Percentiles rank a stretch among this genome's conserved stretches.
Conservation (phyloP, 2,329 filamentous ascomycete species). For the Cladosporium sp. region DNA sequence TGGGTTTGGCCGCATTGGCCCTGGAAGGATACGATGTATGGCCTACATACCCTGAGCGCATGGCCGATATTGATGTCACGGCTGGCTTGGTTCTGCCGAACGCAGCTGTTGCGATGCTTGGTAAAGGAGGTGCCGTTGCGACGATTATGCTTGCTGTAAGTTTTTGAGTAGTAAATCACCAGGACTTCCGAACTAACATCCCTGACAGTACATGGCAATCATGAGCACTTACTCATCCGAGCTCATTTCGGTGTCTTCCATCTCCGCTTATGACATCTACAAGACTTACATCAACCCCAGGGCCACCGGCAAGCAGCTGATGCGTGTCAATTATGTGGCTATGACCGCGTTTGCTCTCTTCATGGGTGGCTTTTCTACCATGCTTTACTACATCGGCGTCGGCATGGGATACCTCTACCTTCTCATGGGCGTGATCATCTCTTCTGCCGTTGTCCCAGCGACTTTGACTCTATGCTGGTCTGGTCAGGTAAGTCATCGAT, state of each 20-base stretch:
- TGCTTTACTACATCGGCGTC: slow-evolving; percentile 48
- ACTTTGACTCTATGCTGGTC: slow-evolving; percentile 76
- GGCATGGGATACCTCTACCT: slow-evolving; percentile 86
- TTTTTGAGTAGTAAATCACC: background rate
- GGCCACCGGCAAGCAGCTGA: slow-evolving; percentile 70
- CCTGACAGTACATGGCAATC: slow-evolving; percentile 28
- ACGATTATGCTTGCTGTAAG: slow-evolving; percentile 26
- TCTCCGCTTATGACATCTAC: slow-evolving; percentile 42
- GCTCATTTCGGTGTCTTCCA: slow-evolving; percentile 37
- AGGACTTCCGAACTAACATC: background rate
- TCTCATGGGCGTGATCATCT: slow-evolving; percentile 89
- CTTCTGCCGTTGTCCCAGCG: slow-evolving; percentile 68
- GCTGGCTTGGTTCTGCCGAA: slow-evolving; percentile 30
- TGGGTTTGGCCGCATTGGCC: slow-evolving; percentile 76
- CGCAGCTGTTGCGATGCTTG: slow-evolving; percentile 29
- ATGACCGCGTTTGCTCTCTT: slow-evolving; percentile 70
- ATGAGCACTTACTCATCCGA: slow-evolving; percentile 34
- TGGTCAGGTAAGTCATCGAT: slow-evolving; percentile 49
- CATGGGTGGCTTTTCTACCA: slow-evolving; percentile 52
- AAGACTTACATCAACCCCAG: slow-evolving; percentile 70
- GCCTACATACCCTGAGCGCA: slow-evolving; percentile 37
- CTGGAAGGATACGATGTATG: slow-evolving; percentile 55
- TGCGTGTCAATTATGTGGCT: slow-evolving; percentile 71
- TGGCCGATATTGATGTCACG: slow-evolving; percentile 23
- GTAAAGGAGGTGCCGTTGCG: slow-evolving; percentile 27